A percentile compares a stretch with the other conserved stretches of the same genome.
Evolutionary conservation across 2,329 filamentous ascomycete genomes (phyloP).

Genomic region (Dothideomycetes sp.): DNA sequence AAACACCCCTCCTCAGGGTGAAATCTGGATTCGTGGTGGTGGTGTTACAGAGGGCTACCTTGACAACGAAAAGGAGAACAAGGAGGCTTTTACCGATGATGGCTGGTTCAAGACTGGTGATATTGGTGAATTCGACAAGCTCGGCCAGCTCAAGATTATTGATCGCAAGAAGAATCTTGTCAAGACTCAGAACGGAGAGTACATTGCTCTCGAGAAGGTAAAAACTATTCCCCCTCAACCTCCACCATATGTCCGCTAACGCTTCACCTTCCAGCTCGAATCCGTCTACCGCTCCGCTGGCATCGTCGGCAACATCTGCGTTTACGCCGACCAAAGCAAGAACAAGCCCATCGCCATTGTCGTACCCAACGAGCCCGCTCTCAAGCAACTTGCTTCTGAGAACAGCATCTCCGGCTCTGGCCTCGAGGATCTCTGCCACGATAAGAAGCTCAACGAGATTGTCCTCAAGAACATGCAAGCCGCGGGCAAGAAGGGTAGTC

Average conservation of each 20-base stretch:
- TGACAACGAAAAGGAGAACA: conserved; percentile 75
- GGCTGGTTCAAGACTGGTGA: conserved; percentile 98
- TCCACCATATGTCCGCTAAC: not conserved
- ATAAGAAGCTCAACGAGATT: conserved; percentile 51
- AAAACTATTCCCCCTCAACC: not conserved
- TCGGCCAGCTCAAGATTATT: conserved; percentile 76
- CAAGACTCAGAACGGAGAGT: conserved; percentile 91
- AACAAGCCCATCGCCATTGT: conserved; percentile 76
- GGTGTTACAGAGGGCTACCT: conserved; percentile 71
- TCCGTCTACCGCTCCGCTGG: conserved; percentile 72
- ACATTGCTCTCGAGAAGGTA: conserved; percentile 82
- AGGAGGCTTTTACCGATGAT: conserved; percentile 63
- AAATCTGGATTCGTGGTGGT: conserved; percentile 78
- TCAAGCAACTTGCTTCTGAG: conserved; percentile 44
- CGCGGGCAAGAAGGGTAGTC: conserved; percentile 53
- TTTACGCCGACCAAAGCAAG: conserved; percentile 67
- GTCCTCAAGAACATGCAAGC: conserved; percentile 62
- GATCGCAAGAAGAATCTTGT: conserved; percentile 98
- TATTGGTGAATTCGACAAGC: conserved; percentile 75
- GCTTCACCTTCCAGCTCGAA: conserved; percentile 50
- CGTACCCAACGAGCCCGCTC: conserved; percentile 45
- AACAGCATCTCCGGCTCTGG: conserved; percentile 52
- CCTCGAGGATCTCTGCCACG: conserved; percentile 56
- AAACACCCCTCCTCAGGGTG: conserved; percentile 71
- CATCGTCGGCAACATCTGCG: conserved; percentile 77